phyloP scores from a whole-genome alignment of 345 rosid species.

The Raphanus raphanistrum region DNA sequence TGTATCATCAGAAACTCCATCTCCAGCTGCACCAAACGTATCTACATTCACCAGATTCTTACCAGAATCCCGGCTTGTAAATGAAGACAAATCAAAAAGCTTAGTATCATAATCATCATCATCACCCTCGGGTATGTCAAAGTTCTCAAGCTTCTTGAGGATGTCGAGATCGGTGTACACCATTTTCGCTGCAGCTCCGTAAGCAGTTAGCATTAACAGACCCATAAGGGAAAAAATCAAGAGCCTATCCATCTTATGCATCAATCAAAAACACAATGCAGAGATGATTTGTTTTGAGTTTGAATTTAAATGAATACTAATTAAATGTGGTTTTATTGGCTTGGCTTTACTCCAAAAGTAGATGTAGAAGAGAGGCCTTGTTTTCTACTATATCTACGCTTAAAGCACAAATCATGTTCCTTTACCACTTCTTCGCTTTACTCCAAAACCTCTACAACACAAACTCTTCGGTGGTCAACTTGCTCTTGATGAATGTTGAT shows the following conservation, averaged over 20 bases:
- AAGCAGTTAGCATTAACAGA: slow-evolving; percentile 50
- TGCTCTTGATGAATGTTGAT: slow-evolving; percentile 42
- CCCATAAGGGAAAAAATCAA: slow-evolving; percentile 50
- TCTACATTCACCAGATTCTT: slow-evolving; percentile 89
- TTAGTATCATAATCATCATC: slow-evolving; percentile 44
- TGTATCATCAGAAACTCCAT: slow-evolving; percentile 95
- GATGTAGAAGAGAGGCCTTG: slow-evolving; percentile 51
- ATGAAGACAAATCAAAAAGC: slow-evolving; percentile 44
- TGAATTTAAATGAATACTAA: slow-evolving; percentile 65
- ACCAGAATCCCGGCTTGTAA: slow-evolving; percentile 58
- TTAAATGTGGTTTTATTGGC: slow-evolving; percentile 55
- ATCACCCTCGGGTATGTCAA: slow-evolving; percentile 52
- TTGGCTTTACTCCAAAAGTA: slow-evolving; percentile 80
- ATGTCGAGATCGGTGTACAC: slow-evolving; percentile 46
- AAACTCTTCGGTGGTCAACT: slow-evolving; percentile 42
- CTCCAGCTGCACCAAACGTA: slow-evolving; percentile 89
- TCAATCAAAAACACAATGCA: slow-evolving; percentile 31
- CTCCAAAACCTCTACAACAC: slow-evolving; percentile 62
- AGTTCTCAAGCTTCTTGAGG: slow-evolving; percentile 51
- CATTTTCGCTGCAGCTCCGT: slow-evolving; percentile 60
- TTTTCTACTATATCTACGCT: slow-evolving; percentile 71
- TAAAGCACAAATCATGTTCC: slow-evolving; percentile 87
- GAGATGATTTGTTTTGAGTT: slow-evolving; percentile 41
- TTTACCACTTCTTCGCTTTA: slow-evolving; percentile 75
- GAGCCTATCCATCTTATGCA: slow-evolving; percentile 58